Base-by-base conservation (phyloP, 805 yeast genomes). In the Saccharomycopsis vini region DNA sequence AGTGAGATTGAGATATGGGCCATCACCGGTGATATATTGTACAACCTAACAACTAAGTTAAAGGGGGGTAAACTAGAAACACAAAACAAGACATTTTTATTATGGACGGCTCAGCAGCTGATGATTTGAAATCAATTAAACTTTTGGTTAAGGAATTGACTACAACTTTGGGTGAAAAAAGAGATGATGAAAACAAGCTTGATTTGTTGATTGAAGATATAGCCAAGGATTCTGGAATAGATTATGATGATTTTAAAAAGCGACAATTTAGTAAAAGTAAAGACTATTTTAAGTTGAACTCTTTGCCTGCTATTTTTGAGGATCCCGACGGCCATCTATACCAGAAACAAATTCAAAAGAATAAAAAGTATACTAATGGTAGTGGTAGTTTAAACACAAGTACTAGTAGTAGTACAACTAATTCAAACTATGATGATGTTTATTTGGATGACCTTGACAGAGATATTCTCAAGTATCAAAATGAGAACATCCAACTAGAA, bases 101-200 rank as follows among this genome's bases (percentile, higher is more conserved):
- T 12, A 51, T 48, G 51, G 51, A 48, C 26, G 51, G 51, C 12
- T 45, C 49, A 21, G 51, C 51, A 16, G 51, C 51, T n/a, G 51
- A 48, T 24, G 51, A 48, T 36, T 34, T 48, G 19, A 48, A 48
- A 29, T 48, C 51, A 19, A 26, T 48, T 10, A 48, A 48, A 22
- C 19, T 45, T 4, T 31, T 48, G 13, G 36, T 48, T 23, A 43
- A 46, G 18, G 51, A 48, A 19, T 40, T 48, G 15, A 28, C 47
- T 10, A 30, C 29, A 6, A 45, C 38, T 16, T 23, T 48, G 13
- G 28, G 39, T 7, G 48, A 38, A n/a, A 42, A 44, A 6, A 29
- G 51, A 26, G 45, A 45, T n/a, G 47, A 45, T 21, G 51, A 45
- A 22, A 20, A 36, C 12, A 38, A 20, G 30, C 21, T 48, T 19